Percentiles rank a stretch among this genome's conserved stretches.
These are phyloP conservation scores for Amanita phalloides DNA, from an alignment of 768 basidiomycete species.

Conservation along the genomic window DNA sequence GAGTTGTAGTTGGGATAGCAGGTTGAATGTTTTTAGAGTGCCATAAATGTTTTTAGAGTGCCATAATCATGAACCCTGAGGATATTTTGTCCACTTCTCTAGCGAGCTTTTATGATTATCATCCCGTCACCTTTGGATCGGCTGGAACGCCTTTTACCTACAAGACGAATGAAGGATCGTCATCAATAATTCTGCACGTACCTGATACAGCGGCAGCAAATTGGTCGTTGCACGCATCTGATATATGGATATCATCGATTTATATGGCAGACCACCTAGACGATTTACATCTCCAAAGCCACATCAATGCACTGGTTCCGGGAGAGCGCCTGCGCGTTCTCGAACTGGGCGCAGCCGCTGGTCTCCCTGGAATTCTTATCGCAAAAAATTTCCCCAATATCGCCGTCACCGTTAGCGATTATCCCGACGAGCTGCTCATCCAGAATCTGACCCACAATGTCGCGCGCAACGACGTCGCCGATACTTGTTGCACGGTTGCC, in stretches of 20 bases:
- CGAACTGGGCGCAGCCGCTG: conserved; percentile 68
- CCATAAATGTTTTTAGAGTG: conserved; percentile 53
- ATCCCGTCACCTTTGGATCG: conserved; percentile 49
- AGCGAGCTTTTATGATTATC: conserved; percentile 47
- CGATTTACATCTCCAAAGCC: conserved; percentile 27
- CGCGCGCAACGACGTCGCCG: conserved; percentile 32
- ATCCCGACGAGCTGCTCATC: conserved; percentile 57
- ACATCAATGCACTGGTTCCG: conserved; percentile 9
- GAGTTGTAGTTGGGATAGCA: conserved; percentile 89
- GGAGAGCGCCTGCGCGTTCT: conserved; percentile 28
- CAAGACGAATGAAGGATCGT: conserved; percentile 11
- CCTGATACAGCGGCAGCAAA: conserved; percentile 61
- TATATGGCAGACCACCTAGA: conserved; percentile 58
- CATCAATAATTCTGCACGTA: conserved; percentile 34
- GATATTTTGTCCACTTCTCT: conserved; percentile 63
- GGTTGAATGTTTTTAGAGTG: conserved; percentile 65
- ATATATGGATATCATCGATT: conserved; percentile 62
- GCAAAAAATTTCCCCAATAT: conserved; percentile 35
- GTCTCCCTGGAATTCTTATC: conserved; percentile 61
- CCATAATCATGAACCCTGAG: conserved; percentile 34
- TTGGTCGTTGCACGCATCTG: conserved; percentile 71
- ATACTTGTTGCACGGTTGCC: conserved; percentile 40
- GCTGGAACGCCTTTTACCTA: conserved; percentile 45
- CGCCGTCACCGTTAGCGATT: conserved; percentile 52
- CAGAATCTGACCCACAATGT: conserved; percentile 49